Evolutionary conservation across 768 basidiomycete species (phyloP).

Genomic region (Naganishia randhawae): DNA sequence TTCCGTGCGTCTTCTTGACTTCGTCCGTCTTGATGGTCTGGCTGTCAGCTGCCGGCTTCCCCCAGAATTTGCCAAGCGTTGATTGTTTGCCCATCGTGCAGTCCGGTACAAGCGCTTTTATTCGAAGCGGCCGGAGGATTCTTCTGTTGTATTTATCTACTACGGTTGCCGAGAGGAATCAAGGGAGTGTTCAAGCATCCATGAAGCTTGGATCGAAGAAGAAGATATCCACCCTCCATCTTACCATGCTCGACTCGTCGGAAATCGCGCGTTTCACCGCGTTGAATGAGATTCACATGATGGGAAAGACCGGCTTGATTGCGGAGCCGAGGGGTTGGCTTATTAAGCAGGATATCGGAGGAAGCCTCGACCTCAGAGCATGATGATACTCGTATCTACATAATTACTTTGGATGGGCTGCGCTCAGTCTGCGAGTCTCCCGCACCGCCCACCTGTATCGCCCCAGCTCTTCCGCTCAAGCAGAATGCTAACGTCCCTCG

Average conservation of each 20-base stretch:
- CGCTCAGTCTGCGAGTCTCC: background rate
- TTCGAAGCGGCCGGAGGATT: no score
- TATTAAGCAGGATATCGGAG: background rate
- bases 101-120: no score
- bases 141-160: no score
- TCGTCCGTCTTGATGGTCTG: constrained; percentile 5
- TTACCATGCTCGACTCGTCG: no score
- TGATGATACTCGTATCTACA: background rate
- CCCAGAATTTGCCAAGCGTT: constrained; percentile 28
- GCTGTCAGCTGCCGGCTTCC: background rate
- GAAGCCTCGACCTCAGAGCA: background rate
- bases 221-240: background rate
- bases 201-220: background rate
- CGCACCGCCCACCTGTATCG: background rate
- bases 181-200: no score
- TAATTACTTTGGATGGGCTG: background rate
- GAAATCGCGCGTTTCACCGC: constrained; percentile 2
- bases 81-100: constrained; percentile 24
- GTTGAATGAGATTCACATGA: background rate
- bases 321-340: background rate
- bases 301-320: background rate
- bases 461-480: no score
- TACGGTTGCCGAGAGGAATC: no score
- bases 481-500: background rate
- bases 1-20: constrained; percentile 11